A percentile compares a stretch with the other conserved stretches of the same genome.
Conservation (phyloP, 2,329 filamentous ascomycete genomes). For the Colletotrichum salicis region DNA sequence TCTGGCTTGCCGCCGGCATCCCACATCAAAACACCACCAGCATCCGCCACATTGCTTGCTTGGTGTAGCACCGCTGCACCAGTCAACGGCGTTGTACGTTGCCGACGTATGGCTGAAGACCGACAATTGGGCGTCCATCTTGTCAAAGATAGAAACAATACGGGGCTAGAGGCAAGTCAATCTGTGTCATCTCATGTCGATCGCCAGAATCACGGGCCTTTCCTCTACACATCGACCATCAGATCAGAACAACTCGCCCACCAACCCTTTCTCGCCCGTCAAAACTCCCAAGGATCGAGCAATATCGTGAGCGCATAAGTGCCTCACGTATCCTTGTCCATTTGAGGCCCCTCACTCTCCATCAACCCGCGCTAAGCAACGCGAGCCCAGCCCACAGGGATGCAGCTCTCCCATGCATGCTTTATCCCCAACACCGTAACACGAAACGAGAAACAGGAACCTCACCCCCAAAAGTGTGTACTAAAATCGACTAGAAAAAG, state of each 20-base stretch:
- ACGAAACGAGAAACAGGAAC: constrained; percentile 8
- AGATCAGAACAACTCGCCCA: background rate
- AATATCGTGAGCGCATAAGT: background rate
- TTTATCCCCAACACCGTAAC: background rate
- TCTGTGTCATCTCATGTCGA: background rate
- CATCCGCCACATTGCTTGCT: background rate
- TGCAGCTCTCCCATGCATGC: background rate
- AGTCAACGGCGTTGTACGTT: background rate
- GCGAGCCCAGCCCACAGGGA: background rate
- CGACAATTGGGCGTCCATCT: background rate
- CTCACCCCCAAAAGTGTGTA: background rate
- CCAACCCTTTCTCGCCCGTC: background rate
- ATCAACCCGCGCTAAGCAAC: constrained; percentile 3
- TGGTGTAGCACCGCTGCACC: background rate
- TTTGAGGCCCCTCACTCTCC: background rate
- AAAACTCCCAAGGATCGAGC: constrained; percentile 4
- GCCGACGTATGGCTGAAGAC: background rate
- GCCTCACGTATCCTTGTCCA: background rate
- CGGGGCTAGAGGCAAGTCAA: background rate
- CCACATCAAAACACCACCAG: background rate
- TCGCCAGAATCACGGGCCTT: background rate
- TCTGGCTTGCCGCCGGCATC: background rate
- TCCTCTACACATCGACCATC: background rate
- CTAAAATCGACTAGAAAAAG: constrained; percentile 6
- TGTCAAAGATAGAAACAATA: background rate